Evolutionary conservation across 139 green algal genomes (phyloP).

Genomic region (Micromonas commoda): DNA sequence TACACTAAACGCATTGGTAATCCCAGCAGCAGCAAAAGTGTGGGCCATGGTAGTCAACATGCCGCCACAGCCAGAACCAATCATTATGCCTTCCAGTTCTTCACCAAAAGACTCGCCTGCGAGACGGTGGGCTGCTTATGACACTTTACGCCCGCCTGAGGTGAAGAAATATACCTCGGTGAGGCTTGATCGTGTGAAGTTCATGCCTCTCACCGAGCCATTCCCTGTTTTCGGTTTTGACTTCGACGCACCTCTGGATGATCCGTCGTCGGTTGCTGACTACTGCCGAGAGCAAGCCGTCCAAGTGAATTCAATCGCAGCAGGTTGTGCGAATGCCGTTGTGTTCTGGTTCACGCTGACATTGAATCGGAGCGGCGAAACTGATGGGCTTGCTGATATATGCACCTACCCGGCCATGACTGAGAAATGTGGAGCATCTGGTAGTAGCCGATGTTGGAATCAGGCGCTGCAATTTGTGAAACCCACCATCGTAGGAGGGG

Average conservation of each 20-base stretch:
- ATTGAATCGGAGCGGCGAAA: neutral
- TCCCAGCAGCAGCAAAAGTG: conserved; percentile 19
- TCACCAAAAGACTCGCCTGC: too few relatives aligned
- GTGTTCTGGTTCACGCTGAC: conserved; percentile 27
- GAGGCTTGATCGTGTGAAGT: neutral
- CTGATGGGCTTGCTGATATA: neutral
- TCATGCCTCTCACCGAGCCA: neutral
- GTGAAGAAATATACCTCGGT: neutral
- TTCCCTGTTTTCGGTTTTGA: conserved; percentile 8
- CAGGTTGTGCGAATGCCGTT: conserved; percentile 1
- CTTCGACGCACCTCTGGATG: conserved; percentile 19
- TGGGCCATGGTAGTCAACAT: conserved; percentile 13
- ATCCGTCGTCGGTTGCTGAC: conserved; percentile 10
- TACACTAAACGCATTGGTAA: neutral
- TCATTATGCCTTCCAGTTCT: neutral
- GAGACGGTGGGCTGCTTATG: neutral
- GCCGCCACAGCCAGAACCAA: conserved; percentile 3
- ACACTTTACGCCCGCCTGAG: neutral
- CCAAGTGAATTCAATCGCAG: neutral
- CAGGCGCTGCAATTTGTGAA: conserved; percentile 3
- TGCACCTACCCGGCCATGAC: conserved; percentile 14
- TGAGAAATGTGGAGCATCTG: neutral
- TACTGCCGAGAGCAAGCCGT: neutral
- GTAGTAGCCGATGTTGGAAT: conserved; percentile 2
- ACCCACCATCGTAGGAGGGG: neutral